A percentile compares a stretch with the other conserved stretches of the same genome.
phyloP scores from a whole-genome alignment of 2,329 filamentous ascomycete genomes.

The Paecilomyces variotii region DNA sequence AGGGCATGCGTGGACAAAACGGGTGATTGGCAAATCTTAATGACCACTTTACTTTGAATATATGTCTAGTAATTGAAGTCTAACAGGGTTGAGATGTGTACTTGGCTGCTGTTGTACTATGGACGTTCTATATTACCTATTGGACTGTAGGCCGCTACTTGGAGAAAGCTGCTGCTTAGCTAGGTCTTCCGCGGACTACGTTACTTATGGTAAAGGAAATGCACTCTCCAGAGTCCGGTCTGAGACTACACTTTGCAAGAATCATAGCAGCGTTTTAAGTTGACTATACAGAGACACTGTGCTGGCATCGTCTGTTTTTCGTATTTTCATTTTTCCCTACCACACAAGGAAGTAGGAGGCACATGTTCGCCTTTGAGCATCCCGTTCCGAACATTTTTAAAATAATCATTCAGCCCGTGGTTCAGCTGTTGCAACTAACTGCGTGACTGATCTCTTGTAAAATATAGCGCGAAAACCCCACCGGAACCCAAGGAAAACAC shows the following conservation, averaged over 20 bases:
- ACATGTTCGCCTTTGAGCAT: not conserved
- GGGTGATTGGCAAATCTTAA: not conserved
- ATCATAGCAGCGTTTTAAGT: not conserved
- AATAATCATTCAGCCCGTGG: constrained; percentile 30
- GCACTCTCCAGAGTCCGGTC: not conserved
- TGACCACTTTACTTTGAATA: not conserved
- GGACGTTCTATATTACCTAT: not conserved
- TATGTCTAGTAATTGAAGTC: not conserved
- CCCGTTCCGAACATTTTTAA: constrained; percentile 11
- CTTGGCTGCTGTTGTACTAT: not conserved
- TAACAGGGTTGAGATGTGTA: not conserved
- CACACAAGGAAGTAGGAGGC: not conserved
- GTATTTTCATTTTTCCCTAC: not conserved
- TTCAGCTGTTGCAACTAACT: constrained; percentile 22
- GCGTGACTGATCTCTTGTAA: constrained; percentile 26
- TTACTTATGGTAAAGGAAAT: not conserved
- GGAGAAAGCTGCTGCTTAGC: not conserved
- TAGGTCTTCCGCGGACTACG: not conserved
- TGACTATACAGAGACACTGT: not conserved
- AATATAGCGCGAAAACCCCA: constrained; percentile 37
- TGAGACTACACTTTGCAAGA: not conserved
- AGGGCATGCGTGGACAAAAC: not conserved
- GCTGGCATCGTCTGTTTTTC: not conserved
- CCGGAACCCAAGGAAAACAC: constrained; percentile 37
- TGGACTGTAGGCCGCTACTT: not conserved